phyloP scores from a whole-genome alignment of 352 stramenopile genomes.

The Elongisporangium senticosum region DNA sequence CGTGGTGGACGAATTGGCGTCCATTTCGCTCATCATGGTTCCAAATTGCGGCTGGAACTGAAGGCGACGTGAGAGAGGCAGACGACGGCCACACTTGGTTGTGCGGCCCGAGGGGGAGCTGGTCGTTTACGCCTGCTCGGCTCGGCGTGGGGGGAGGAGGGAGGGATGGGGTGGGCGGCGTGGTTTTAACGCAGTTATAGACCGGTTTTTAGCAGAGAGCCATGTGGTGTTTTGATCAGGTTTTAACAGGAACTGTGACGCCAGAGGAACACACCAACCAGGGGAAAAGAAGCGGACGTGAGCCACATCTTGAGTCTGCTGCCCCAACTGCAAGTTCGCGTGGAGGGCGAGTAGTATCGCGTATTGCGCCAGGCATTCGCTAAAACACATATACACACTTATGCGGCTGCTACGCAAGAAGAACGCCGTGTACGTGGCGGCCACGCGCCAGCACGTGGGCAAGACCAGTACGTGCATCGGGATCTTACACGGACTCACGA shows the following conservation, averaged over 20 bases:
- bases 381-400: background rate
- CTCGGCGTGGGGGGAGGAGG: background rate
- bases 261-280: background rate
- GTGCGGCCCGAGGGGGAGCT: background rate
- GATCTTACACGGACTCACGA: constrained; percentile 90
- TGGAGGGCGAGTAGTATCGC: background rate
- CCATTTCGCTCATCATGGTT: constrained; percentile 48
- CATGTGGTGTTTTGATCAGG: background rate
- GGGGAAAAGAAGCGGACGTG: background rate
- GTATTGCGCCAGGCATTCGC: background rate
- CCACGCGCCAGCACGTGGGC: constrained; percentile 85
- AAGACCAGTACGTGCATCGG: constrained; percentile 94
- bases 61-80: background rate
- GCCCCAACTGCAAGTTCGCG: background rate
- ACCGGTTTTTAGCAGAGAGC: background rate
- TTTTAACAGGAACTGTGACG: background rate
- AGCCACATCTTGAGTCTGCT: background rate
- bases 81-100: background rate
- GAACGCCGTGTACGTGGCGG: constrained; percentile 76
- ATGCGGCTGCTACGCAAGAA: constrained; percentile 19
- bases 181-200: background rate
- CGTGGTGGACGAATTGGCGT: constrained; percentile 25
- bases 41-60: background rate
- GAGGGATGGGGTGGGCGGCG: background rate
- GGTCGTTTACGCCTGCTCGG: background rate